Evolutionary conservation across 495 filamentous ascomycete genomes (phyloP).

Genomic region (Trichoderma virens): DNA sequence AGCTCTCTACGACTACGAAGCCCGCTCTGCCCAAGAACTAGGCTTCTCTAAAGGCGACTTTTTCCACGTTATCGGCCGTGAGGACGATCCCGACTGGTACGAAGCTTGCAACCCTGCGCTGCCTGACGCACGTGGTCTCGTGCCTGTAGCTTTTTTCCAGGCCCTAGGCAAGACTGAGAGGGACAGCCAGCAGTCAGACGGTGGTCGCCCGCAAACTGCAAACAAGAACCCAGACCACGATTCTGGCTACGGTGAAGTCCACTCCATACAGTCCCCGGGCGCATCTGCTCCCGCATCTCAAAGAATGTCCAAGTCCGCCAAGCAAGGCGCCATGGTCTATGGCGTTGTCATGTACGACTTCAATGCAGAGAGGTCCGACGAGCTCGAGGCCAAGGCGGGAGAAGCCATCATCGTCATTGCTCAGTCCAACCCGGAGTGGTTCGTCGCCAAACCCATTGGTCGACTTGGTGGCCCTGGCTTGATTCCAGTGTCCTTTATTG

Average conservation of each 20-base stretch:
- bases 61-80: slow-evolving; percentile 95
- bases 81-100: slow-evolving; percentile 94
- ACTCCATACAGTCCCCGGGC: slow-evolving; percentile 13
- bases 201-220: slow-evolving; percentile 50
- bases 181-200: slow-evolving; percentile 73
- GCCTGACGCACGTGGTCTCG: slow-evolving; percentile 79
- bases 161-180: slow-evolving; percentile 82
- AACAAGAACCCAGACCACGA: slow-evolving; percentile 52
- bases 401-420: slow-evolving; percentile 98
- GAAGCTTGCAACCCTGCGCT: slow-evolving; percentile 95
- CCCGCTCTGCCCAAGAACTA: slow-evolving; percentile 69
- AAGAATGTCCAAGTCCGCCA: slow-evolving; percentile 46
- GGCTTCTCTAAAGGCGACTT: slow-evolving; percentile 92
- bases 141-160: slow-evolving; percentile 91
- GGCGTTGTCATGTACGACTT: slow-evolving; percentile 97
- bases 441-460: slow-evolving; percentile 96
- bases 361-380: slow-evolving; percentile 86
- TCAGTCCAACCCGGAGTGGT: slow-evolving; percentile 99
- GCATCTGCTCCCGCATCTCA: slow-evolving; percentile 17
- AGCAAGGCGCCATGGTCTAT: slow-evolving; percentile 84
- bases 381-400: slow-evolving; percentile 88
- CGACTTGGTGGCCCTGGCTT: slow-evolving; percentile 87
- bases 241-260: slow-evolving; percentile 70
- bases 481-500: slow-evolving; percentile 95
- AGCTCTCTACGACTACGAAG: slow-evolving; percentile 88